These are phyloP conservation scores for Skeletonema marinoi DNA, from an alignment of 108 stramenopile genomes.

Conservation along the genomic window DNA sequence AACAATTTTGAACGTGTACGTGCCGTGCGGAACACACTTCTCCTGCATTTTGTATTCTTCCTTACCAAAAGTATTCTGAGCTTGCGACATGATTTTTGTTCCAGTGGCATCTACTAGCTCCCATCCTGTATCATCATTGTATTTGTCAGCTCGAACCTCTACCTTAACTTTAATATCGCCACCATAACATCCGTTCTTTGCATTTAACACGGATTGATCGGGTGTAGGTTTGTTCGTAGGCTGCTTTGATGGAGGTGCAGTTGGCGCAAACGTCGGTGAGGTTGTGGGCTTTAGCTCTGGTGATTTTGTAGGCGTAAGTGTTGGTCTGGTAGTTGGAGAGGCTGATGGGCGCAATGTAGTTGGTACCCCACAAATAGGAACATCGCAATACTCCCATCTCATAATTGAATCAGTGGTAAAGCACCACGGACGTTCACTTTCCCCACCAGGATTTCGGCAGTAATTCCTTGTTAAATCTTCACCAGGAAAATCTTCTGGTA, in stretches of 20 bases:
- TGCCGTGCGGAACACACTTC: constrained; percentile 37
- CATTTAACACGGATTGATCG: constrained; percentile 10
- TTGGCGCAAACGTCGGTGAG: neutral
- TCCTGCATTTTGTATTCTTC: constrained; percentile 16
- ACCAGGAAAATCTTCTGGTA: neutral
- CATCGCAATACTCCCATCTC: constrained; percentile 25
- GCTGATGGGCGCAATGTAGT: constrained; percentile 7
- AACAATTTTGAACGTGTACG: constrained; percentile 37
- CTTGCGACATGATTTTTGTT: constrained; percentile 7
- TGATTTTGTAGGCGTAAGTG: neutral
- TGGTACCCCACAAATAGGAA: constrained; percentile 14
- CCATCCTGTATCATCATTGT: constrained; percentile 33
- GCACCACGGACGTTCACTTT: constrained; percentile 17
- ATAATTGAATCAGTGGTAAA: constrained; percentile 12
- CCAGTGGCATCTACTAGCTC: constrained; percentile 14
- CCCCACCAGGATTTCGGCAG: constrained; percentile 18
- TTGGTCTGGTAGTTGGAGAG: constrained; percentile 11
- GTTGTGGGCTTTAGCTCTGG: constrained; percentile 1
- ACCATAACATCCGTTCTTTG: constrained; percentile 36
- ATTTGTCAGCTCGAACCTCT: constrained; percentile 40
- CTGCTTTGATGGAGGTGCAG: constrained; percentile 6
- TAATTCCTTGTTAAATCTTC: constrained; percentile 4
- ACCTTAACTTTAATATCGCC: constrained; percentile 34
- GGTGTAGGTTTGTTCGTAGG: constrained; percentile 40
- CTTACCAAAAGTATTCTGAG: constrained; percentile 5